Percentiles rank a stretch among this genome's conserved stretches.
phyloP scores from a whole-genome alignment of 768 basidiomycete species.

The Sistotremastrum niveocremeum region DNA sequence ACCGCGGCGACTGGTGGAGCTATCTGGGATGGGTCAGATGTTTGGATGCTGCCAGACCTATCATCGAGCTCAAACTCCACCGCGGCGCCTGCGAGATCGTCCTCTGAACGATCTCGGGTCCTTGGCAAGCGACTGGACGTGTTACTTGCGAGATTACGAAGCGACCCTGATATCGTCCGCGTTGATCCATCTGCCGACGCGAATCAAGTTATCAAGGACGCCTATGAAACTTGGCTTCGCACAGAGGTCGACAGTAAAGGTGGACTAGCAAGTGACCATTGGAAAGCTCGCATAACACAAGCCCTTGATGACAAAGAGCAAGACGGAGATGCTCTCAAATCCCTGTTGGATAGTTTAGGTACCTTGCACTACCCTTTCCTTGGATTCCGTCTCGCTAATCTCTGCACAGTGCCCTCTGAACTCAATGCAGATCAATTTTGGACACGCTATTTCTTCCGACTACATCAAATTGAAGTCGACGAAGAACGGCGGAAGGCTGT shows the following conservation, averaged over 20 bases:
- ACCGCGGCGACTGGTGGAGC: slow-evolving; percentile 23
- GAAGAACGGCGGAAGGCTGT: slow-evolving; percentile 68
- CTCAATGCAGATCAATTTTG: slow-evolving; percentile 62
- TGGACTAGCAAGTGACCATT: slow-evolving; percentile 44
- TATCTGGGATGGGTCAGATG: slow-evolving; percentile 76
- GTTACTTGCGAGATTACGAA: slow-evolving; percentile 56
- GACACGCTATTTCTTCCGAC: slow-evolving; percentile 83
- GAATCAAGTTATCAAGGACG: slow-evolving; percentile 27
- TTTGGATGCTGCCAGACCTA: slow-evolving; percentile 60
- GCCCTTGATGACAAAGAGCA: slow-evolving; percentile 32
- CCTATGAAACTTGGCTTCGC: slow-evolving; percentile 45
- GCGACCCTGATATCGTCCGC: slow-evolving; percentile 61
- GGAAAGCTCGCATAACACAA: slow-evolving; percentile 36
- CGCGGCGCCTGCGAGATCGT: slow-evolving; percentile 12
- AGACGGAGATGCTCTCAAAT: slow-evolving; percentile 39
- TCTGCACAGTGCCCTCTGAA: slow-evolving; percentile 47
- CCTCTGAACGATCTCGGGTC: slow-evolving; percentile 32
- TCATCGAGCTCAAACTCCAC: slow-evolving; percentile 18
- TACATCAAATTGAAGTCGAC: slow-evolving; percentile 66
- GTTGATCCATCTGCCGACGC: slow-evolving; percentile 62
- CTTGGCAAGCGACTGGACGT: slow-evolving; percentile 68
- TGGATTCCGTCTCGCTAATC: slow-evolving; percentile 3
- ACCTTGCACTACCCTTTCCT: slow-evolving; percentile 10
- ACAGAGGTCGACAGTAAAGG: slow-evolving; percentile 38
- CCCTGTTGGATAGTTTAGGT: slow-evolving; percentile 50